Conservation (phyloP, 805 yeast species). For the Kodamaea kaohsiungensis region DNA sequence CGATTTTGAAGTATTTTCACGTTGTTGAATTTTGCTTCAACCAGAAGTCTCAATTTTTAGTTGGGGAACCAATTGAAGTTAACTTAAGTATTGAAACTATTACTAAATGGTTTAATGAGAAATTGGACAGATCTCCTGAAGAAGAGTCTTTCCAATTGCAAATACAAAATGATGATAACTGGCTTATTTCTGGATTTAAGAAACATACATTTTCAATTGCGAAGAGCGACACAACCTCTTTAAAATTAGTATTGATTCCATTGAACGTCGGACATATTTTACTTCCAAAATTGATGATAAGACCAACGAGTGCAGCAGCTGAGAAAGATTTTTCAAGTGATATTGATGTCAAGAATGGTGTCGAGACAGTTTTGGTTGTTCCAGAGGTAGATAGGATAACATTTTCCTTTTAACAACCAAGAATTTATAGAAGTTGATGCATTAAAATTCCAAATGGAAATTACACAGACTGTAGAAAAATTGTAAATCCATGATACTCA, state of each 20-base stretch:
- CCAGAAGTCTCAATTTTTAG: constrained; percentile 45
- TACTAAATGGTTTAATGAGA: constrained; percentile 43
- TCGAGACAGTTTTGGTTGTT: constrained; percentile 68
- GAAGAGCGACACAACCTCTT: constrained; percentile 8
- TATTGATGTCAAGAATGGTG: constrained; percentile 64
- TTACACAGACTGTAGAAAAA: no score
- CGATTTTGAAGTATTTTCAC: constrained; percentile 61
- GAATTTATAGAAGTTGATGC: no score
- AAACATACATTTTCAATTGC: constrained; percentile 49
- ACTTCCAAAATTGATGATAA: constrained; percentile 60
- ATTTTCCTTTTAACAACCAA: constrained; percentile 48
- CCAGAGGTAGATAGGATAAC: constrained; percentile 67
- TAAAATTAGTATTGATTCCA: constrained; percentile 63
- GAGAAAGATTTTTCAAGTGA: constrained; percentile 49
- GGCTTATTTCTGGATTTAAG: constrained; percentile 80
- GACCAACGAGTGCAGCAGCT: constrained; percentile 19
- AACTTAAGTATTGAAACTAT: constrained; percentile 44
- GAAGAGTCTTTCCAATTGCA: constrained; percentile 41
- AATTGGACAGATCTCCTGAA: constrained; percentile 13
- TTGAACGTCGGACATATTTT: constrained; percentile 70
- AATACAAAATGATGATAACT: constrained; percentile 59
- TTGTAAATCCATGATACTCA: no score
- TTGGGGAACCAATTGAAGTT: constrained; percentile 64
- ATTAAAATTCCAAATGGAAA: no score
- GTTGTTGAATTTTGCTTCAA: constrained; percentile 49